These are phyloP conservation scores for Sclerotinia trifoliorum DNA, from an alignment of 2,329 filamentous ascomycete genomes.

Conservation along the genomic window DNA sequence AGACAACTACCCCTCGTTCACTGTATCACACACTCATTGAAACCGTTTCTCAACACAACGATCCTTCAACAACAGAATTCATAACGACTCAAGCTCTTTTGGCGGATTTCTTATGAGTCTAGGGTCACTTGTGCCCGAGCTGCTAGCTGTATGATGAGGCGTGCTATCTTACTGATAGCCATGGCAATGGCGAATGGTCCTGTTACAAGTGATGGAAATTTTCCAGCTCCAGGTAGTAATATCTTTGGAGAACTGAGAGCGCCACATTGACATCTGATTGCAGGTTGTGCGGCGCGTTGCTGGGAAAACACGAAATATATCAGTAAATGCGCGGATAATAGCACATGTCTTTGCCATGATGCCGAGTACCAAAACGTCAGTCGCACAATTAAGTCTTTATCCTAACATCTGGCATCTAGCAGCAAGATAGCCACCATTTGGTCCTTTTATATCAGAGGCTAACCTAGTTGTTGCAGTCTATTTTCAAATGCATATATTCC, in stretches of 20 bases:
- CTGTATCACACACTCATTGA: not conserved
- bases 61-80: not conserved
- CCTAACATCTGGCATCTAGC: not conserved
- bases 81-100: not conserved
- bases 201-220: slow-evolving; percentile 23
- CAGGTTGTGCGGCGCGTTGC: slow-evolving; percentile 39
- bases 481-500: slow-evolving; percentile 42
- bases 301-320: slow-evolving; percentile 43
- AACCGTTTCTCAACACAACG: not conserved
- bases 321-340: slow-evolving; percentile 37
- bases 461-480: slow-evolving; percentile 32
- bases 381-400: not conserved
- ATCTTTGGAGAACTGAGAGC: not conserved
- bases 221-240: slow-evolving; percentile 27
- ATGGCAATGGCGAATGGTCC: slow-evolving; percentile 24
- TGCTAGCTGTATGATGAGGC: slow-evolving; percentile 21
- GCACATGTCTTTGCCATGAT: slow-evolving; percentile 40
- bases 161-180: slow-evolving; percentile 23
- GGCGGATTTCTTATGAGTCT: not conserved
- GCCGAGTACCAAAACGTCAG: slow-evolving; percentile 39
- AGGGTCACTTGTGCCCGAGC: not conserved
- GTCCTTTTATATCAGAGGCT: not conserved
- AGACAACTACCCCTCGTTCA: not conserved
- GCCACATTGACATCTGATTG: slow-evolving; percentile 9
- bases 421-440: not conserved